Percentiles rank a stretch among this genome's conserved stretches.
These are phyloP conservation scores for Barbarea vulgaris DNA, from an alignment of 345 rosid species.

Conservation along the genomic window DNA sequence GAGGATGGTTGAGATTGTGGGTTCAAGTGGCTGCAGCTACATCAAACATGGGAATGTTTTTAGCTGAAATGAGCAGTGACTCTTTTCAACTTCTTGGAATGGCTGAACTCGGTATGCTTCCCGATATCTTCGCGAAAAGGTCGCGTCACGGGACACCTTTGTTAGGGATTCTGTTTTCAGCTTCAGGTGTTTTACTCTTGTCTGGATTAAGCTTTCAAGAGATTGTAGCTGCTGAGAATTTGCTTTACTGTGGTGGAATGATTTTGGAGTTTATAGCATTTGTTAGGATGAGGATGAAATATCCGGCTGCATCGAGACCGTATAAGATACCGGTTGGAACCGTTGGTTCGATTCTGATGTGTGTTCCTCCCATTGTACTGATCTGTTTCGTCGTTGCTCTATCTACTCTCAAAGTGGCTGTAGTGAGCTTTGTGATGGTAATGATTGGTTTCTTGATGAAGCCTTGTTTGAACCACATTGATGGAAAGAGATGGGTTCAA, in stretches of 20 bases:
- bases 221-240: constrained; percentile 71
- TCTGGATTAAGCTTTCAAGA: constrained; percentile 76
- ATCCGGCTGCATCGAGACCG: constrained; percentile 63
- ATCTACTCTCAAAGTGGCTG: constrained; percentile 59
- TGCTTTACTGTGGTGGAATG: constrained; percentile 75
- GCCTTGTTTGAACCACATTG: constrained; percentile 47
- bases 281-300: constrained; percentile 48
- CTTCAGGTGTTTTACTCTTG: constrained; percentile 66
- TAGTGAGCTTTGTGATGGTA: constrained; percentile 53
- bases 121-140: constrained; percentile 56
- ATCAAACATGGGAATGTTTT: constrained; percentile 80
- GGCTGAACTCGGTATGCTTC: constrained; percentile 80
- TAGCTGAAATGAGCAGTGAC: constrained; percentile 83
- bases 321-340: constrained; percentile 67
- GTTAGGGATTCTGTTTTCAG: constrained; percentile 62
- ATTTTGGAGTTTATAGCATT: constrained; percentile 70
- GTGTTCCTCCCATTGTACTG: constrained; percentile 65
- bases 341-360: constrained; percentile 56
- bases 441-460: constrained; percentile 57
- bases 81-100: constrained; percentile 78
- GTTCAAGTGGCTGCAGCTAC: constrained; percentile 75
- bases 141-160: constrained; percentile 67
- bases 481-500: constrained; percentile 55
- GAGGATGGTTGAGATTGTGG: constrained; percentile 74
- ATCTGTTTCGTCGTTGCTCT: constrained; percentile 58